Evolutionary conservation across 2,329 filamentous ascomycete genomes (phyloP).

Genomic region (Beauveria scarabaeidicola): DNA sequence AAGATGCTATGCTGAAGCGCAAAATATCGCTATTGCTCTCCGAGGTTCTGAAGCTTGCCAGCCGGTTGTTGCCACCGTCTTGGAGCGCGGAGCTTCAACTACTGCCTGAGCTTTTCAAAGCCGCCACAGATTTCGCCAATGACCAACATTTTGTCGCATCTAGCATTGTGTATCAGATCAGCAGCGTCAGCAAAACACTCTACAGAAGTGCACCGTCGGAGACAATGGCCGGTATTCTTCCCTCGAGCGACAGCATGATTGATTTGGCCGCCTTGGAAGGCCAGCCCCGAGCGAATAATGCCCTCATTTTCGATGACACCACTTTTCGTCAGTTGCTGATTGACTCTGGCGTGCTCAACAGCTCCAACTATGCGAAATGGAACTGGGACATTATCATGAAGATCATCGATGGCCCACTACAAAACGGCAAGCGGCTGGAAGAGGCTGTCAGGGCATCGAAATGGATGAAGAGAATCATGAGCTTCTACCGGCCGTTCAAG

Average conservation of each 20-base stretch:
- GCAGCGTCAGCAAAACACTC: constrained; percentile 88
- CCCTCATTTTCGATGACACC: constrained; percentile 47
- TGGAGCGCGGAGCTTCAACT: constrained; percentile 83
- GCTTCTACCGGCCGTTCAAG: constrained; percentile 95
- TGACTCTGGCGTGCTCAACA: constrained; percentile 79
- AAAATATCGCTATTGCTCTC: constrained; percentile 88
- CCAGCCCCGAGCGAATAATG: constrained; percentile 41
- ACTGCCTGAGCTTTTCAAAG: constrained; percentile 74
- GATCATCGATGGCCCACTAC: constrained; percentile 85
- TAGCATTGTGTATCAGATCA: constrained; percentile 93
- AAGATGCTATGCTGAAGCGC: constrained; percentile 64
- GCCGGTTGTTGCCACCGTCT: constrained; percentile 69
- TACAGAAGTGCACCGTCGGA: constrained; percentile 62
- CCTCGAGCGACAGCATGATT: constrained; percentile 36
- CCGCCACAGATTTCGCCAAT: constrained; percentile 62
- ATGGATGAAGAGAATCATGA: constrained; percentile 89
- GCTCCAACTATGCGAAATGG: constrained; percentile 90
- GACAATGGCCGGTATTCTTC: constrained; percentile 27
- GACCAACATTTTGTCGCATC: constrained; percentile 73
- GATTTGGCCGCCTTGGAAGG: constrained; percentile 47
- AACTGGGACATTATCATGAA: constrained; percentile 90
- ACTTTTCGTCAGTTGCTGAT: constrained; percentile 57
- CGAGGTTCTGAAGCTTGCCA: constrained; percentile 82
- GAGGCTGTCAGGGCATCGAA: constrained; percentile 93
- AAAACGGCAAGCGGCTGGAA: constrained; percentile 83